A percentile compares a stretch with the other conserved stretches of the same genome.
phyloP scores from a whole-genome alignment of 371 early-diverging fungal species.

The Lichtheimia ramosa region DNA sequence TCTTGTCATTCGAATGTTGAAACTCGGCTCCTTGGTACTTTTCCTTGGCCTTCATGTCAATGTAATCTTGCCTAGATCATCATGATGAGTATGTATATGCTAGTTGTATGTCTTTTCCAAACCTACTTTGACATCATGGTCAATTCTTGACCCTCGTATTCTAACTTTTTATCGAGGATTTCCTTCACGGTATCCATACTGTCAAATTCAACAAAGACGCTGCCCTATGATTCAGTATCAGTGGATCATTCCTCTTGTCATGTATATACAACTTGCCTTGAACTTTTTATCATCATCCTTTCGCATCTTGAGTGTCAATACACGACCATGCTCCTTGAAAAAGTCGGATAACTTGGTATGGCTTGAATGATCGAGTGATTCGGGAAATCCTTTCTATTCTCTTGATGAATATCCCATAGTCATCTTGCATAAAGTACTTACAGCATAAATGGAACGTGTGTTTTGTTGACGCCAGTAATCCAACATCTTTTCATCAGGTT shows the following conservation, averaged over 20 bases:
- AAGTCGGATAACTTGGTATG: conserved; percentile 6
- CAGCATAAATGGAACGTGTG: conserved; percentile 43
- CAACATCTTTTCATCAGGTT: no score
- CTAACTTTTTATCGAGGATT: conserved; percentile 17
- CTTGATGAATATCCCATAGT: neutral
- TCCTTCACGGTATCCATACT: conserved; percentile 25
- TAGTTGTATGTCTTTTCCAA: neutral
- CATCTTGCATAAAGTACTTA: conserved; percentile 14
- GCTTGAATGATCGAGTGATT: conserved; percentile 14
- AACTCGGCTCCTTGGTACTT: conserved; percentile 23
- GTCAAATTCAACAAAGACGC: conserved; percentile 51
- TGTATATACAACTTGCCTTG: conserved; percentile 13
- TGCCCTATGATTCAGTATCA: conserved; percentile 22
- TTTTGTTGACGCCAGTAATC: conserved; percentile 12
- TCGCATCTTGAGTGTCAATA: conserved; percentile 32
- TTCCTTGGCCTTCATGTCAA: conserved; percentile 42
- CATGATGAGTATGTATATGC: neutral
- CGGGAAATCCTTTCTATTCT: conserved; percentile 15
- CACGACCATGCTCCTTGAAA: conserved; percentile 40
- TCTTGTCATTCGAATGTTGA: neutral
- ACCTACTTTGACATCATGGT: conserved; percentile 35
- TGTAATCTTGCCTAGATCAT: conserved; percentile 27
- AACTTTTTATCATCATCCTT: conserved; percentile 33
- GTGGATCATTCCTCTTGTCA: neutral
- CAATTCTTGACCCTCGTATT: conserved; percentile 19